A percentile compares a stretch with the other conserved stretches of the same genome.
phyloP scores from a whole-genome alignment of 768 basidiomycete genomes.

The Russula virescens region DNA sequence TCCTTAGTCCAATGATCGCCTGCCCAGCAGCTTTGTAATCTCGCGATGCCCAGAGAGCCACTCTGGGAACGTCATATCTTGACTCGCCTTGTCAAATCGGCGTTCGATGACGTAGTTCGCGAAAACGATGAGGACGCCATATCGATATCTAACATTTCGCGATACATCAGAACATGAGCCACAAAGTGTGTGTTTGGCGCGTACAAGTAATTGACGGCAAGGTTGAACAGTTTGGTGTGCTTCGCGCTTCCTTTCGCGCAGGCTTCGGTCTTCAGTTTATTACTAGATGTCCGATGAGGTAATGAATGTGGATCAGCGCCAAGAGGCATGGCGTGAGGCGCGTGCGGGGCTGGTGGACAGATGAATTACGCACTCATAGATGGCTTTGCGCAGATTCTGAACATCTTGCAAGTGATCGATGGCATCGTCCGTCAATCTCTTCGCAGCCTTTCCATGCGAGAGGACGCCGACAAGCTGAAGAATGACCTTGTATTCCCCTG shows the following conservation, averaged over 20 bases:
- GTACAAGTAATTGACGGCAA: conserved; percentile 87
- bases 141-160: conserved; percentile 61
- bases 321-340: too few species aligned
- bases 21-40: conserved; percentile 66
- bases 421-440: conserved; percentile 80
- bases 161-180: too few species aligned
- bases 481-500: conserved; percentile 97
- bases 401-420: conserved; percentile 95
- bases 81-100: conserved; percentile 36
- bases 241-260: conserved; percentile 75
- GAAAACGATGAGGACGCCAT: conserved; percentile 89
- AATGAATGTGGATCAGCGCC: neutral
- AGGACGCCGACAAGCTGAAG: conserved; percentile 90
- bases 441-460: conserved; percentile 88
- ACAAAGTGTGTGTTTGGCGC: conserved; percentile 22
- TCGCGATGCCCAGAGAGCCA: conserved; percentile 85
- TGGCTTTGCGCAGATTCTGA: conserved; percentile 91
- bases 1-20: conserved; percentile 59
- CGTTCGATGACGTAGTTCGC: conserved; percentile 89
- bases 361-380: conserved; percentile 70
- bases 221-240: conserved; percentile 62
- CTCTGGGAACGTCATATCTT: conserved; percentile 54
- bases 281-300: conserved; percentile 41
- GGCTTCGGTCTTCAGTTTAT: conserved; percentile 86
- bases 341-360: neutral